A percentile compares a stretch with the other conserved stretches of the same genome.
Conservation (phyloP, 805 yeast genomes). For the Lachancea sp. region DNA sequence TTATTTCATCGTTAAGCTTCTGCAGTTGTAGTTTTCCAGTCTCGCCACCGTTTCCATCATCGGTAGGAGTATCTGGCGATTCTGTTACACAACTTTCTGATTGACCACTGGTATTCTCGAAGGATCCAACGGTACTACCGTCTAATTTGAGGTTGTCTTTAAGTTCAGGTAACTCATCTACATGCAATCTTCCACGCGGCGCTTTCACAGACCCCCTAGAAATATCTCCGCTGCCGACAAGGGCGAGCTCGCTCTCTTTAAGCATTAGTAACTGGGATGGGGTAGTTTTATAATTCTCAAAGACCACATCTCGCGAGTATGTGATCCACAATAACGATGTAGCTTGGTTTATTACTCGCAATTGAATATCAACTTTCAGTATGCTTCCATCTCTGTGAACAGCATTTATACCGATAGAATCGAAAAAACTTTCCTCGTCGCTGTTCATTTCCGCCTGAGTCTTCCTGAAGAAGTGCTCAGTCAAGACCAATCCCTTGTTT, state of each 20-base stretch:
- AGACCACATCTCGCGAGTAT: constrained; percentile 51
- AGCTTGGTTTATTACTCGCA: constrained; percentile 58
- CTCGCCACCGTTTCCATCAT: constrained; percentile 3
- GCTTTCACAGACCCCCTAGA: constrained; percentile 26
- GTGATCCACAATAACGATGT: constrained; percentile 78
- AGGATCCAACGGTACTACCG: constrained; percentile 12
- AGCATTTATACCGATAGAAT: constrained; percentile 64
- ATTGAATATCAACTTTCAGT: constrained; percentile 69
- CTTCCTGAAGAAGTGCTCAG: constrained; percentile 85
- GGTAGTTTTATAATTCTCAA: constrained; percentile 30
- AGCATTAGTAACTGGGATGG: constrained; percentile 38
- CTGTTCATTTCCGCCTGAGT: constrained; percentile 43
- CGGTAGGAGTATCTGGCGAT: constrained; percentile 9
- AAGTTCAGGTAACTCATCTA: constrained; percentile 9
- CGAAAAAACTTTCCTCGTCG: constrained; percentile 47
- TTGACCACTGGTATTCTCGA: constrained; percentile 3
- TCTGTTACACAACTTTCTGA: constrained; percentile 2
- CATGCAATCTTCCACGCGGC: constrained; percentile 20
- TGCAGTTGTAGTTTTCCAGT: constrained; percentile 1
- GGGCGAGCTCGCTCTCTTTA: constrained; percentile 34
- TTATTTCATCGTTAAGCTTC: constrained; percentile 15
- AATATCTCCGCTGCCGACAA: constrained; percentile 25
- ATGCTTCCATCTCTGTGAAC: constrained; percentile 61
- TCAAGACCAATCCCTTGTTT: constrained; percentile 64
- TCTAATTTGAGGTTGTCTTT: constrained; percentile 13